Conservation (phyloP, 2,329 filamentous ascomycete genomes). For the Stemphylium beticola region DNA sequence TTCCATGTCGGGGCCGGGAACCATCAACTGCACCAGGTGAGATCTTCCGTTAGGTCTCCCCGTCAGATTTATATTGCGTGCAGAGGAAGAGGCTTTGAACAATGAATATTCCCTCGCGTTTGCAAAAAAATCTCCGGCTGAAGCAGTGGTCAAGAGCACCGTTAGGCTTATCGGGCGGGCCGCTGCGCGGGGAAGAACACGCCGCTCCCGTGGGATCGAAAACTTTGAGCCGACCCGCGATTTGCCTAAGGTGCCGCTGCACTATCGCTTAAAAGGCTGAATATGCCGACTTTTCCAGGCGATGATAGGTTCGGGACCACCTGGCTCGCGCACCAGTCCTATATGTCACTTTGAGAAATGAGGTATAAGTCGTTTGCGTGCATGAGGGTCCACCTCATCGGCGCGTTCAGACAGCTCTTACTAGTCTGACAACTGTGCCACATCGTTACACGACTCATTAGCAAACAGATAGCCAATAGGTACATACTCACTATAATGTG, state of each 20-base stretch:
- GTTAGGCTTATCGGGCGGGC: not conserved
- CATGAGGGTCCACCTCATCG: not conserved
- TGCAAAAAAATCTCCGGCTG: not conserved
- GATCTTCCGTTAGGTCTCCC: no score
- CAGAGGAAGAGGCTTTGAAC: no score
- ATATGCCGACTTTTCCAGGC: not conserved
- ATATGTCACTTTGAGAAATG: not conserved
- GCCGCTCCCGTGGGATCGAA: constrained; percentile 2
- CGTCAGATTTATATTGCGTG: no score
- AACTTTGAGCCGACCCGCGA: not conserved
- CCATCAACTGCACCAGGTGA: no score
- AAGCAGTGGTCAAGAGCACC: not conserved
- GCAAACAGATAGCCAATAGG: not conserved
- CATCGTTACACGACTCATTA: not conserved
- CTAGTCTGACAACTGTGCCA: not conserved
- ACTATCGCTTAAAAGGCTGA: not conserved
- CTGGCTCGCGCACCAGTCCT: not conserved
- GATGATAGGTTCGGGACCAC: not conserved
- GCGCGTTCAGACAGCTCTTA: not conserved
- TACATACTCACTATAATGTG: not conserved
- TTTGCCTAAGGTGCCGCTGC: not conserved
- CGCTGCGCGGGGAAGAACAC: constrained; percentile 2
- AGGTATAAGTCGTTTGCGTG: not conserved
- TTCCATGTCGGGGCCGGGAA: not conserved
- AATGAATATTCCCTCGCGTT: no score